Evolutionary conservation across 2,329 filamentous ascomycete species (phyloP).

Genomic region (Pestalotiopsis sp.): DNA sequence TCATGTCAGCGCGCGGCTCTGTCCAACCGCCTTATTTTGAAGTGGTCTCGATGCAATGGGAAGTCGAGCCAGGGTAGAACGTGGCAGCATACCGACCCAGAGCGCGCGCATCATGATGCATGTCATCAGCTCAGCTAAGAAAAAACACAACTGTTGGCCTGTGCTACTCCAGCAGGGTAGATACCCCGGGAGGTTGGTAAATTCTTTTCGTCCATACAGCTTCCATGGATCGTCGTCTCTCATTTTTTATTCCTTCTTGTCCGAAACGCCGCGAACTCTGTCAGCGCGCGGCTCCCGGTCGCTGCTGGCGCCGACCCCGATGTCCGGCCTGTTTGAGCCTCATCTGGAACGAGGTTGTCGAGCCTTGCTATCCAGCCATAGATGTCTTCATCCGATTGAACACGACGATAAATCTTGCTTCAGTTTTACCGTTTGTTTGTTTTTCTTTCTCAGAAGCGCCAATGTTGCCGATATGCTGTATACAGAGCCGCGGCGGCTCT

Average conservation of each 20-base stretch:
- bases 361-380: background rate
- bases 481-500: conserved; percentile 5
- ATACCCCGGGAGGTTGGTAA: conserved; percentile 20
- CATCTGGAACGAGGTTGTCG: background rate
- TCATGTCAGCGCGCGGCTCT: background rate
- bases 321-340: conserved; percentile 13
- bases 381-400: background rate
- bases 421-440: too few relatives aligned
- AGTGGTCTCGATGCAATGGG: conserved; percentile 17
- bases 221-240: background rate
- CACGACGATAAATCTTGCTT: background rate
- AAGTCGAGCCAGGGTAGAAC: conserved; percentile 12
- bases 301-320: conserved; percentile 19
- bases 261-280: conserved; percentile 16
- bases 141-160: conserved; percentile 20
- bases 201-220: conserved; percentile 20
- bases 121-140: conserved; percentile 19
- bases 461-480: background rate
- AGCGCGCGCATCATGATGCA: conserved; percentile 30
- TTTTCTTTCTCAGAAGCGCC: too few relatives aligned
- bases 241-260: conserved; percentile 12
- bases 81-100: conserved; percentile 10
- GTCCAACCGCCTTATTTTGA: background rate
- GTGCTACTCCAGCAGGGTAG: conserved; percentile 15
- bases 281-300: conserved; percentile 25